phyloP scores from a whole-genome alignment of 2,329 filamentous ascomycete genomes.

The Fusarium albidum region DNA sequence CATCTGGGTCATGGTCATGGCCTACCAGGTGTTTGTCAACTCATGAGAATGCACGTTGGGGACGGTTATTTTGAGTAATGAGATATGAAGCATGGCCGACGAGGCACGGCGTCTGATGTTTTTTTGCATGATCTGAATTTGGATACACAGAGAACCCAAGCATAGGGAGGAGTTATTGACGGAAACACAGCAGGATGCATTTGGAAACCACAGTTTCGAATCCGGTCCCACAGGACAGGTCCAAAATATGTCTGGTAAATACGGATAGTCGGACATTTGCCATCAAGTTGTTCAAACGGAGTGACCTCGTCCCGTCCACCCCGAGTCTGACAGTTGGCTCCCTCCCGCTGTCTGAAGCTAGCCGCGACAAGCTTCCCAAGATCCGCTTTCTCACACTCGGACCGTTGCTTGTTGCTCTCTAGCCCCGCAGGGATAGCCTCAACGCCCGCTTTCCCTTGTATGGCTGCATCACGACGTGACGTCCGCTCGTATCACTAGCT shows the following conservation, averaged over 20 bases:
- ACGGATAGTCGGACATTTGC: slow-evolving; percentile 4
- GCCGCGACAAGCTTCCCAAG: slow-evolving; percentile 1
- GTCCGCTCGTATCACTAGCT: background rate
- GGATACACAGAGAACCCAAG: background rate
- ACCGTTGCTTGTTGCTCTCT: slow-evolving; percentile 16
- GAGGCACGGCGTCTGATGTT: slow-evolving; percentile 27
- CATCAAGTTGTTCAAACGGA: background rate
- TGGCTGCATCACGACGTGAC: slow-evolving; percentile 11
- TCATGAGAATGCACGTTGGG: slow-evolving; percentile 39
- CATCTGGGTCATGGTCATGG: slow-evolving; percentile 75
- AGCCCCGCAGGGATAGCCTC: background rate
- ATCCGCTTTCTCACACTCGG: background rate
- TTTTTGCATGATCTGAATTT: slow-evolving; percentile 17
- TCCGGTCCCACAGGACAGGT: background rate
- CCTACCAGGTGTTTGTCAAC: slow-evolving; percentile 68
- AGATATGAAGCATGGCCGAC: slow-evolving; percentile 31
- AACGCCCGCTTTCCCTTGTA: slow-evolving; percentile 7
- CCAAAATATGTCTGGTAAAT: background rate
- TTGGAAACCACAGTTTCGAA: background rate
- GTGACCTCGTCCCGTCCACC: background rate
- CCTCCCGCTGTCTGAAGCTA: slow-evolving; percentile 13
- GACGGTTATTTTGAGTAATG: slow-evolving; percentile 13
- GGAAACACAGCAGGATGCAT: slow-evolving; percentile 18
- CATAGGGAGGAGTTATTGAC: slow-evolving; percentile 21
- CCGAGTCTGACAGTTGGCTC: slow-evolving; percentile 1